A percentile compares a stretch with the other conserved stretches of the same genome.
phyloP scores from a whole-genome alignment of 2,329 filamentous ascomycete species.

The Aureobasidium sp. region DNA sequence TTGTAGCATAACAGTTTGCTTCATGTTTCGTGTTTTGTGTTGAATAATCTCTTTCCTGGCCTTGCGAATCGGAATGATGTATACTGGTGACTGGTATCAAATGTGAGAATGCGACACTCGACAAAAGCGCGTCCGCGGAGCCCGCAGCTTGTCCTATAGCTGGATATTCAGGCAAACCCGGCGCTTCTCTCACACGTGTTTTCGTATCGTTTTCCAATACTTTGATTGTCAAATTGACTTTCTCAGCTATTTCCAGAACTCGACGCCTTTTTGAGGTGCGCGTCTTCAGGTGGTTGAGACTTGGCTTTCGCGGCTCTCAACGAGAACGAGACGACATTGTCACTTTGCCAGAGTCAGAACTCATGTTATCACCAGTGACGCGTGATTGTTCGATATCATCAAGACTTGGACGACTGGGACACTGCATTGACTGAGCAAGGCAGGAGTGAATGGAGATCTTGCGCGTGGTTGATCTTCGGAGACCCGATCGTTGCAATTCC shows the following conservation, averaged over 20 bases:
- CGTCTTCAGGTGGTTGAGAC: not conserved
- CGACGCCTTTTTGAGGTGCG: not conserved
- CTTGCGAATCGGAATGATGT: not conserved
- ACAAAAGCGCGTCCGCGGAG: not conserved
- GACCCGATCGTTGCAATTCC: not conserved
- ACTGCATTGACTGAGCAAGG: not conserved
- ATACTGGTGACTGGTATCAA: not conserved
- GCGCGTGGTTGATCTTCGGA: not conserved
- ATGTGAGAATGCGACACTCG: not conserved
- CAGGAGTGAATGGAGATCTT: slow-evolving; percentile 1
- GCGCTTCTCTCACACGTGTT: not conserved
- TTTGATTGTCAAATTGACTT: not conserved
- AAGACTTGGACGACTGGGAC: not conserved
- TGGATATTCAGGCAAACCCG: not conserved
- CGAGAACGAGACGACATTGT: not conserved
- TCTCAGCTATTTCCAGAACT: not conserved
- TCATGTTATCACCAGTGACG: slow-evolving; percentile 1
- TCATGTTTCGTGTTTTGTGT: not conserved
- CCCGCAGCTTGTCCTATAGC: not conserved
- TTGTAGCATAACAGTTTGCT: not conserved
- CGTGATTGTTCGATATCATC: not conserved
- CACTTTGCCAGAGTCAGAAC: not conserved
- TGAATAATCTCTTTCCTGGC: too few species aligned
- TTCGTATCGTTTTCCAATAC: not conserved
- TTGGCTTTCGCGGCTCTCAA: not conserved